Conservation (phyloP, 2,329 filamentous ascomycete species). For the Metarhizium rileyi region DNA sequence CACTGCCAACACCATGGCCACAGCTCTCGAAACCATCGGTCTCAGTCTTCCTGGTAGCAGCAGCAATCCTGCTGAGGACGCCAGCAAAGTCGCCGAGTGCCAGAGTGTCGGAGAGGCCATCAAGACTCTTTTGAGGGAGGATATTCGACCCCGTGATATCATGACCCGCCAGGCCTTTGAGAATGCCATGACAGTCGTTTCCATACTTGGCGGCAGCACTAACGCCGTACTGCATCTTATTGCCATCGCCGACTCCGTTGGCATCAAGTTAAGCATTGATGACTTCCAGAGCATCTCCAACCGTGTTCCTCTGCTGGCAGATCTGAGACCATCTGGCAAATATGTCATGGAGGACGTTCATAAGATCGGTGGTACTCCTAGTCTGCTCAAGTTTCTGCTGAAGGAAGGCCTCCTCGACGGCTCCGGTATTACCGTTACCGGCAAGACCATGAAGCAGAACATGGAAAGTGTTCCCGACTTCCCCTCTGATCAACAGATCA, state of each 20-base stretch:
- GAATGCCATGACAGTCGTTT: slow-evolving; percentile 76
- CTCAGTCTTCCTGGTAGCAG: slow-evolving; percentile 78
- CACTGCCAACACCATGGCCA: slow-evolving; percentile 90
- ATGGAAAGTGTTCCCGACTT: slow-evolving; percentile 65
- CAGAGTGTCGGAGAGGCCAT: slow-evolving; percentile 62
- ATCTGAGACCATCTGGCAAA: slow-evolving; percentile 77
- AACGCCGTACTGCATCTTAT: slow-evolving; percentile 81
- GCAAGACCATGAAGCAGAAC: slow-evolving; percentile 83
- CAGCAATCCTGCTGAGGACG: slow-evolving; percentile 66
- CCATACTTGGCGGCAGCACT: slow-evolving; percentile 74
- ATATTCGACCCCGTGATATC: slow-evolving; percentile 69
- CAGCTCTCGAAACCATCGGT: slow-evolving; percentile 82
- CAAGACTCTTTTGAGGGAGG: slow-evolving; percentile 63
- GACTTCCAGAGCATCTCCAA: slow-evolving; percentile 80
- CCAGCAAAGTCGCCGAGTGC: slow-evolving; percentile 65
- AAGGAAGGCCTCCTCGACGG: slow-evolving; percentile 77
- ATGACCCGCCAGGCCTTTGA: slow-evolving; percentile 74
- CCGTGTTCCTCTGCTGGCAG: slow-evolving; percentile 68
- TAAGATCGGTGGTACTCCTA: slow-evolving; percentile 78
- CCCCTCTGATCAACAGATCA: slow-evolving; percentile 69
- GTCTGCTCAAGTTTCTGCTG: slow-evolving; percentile 78
- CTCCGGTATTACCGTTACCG: slow-evolving; percentile 72
- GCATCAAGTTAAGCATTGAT: slow-evolving; percentile 73
- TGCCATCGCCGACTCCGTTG: slow-evolving; percentile 72
- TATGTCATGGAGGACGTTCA: slow-evolving; percentile 80